Base-by-base conservation (phyloP, 768 basidiomycete genomes). In the Panaeolus cyanescens region DNA sequence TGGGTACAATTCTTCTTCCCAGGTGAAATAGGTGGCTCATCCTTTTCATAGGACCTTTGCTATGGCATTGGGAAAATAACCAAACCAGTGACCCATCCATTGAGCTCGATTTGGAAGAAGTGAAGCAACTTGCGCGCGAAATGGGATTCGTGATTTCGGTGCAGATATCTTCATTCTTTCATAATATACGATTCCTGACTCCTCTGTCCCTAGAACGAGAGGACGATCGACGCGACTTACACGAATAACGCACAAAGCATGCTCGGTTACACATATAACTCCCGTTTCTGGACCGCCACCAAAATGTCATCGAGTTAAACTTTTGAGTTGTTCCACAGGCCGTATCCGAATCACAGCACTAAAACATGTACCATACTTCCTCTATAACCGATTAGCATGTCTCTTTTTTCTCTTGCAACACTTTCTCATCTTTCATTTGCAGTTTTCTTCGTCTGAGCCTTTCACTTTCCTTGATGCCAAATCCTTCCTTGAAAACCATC, bases 61-160 rank as follows among this genome's bases (percentile, higher is more conserved):
- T 98, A n/a, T 99, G 96, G 96, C 96, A 99, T 71, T 98, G 89
- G 74, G 96, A 98, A 70, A 96, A 96, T 74, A 95, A 93, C 69
- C 81, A 72, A 58, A 85, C 86, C 39, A 86, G 87, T 64, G 93
- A 96, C 64, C 82, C 87, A 0, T 94, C 92, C 1, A 82, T 99
- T 33, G 96, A 98, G 74, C 80, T 98, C 17, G 90, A 89, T 67
- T 75, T 98, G n/a, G 91, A 93, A 61, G 95, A 98, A 69, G 83
- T 97, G 34, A 96, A 95, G 70, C 73, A 74, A 0, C 81, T 98
- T 5, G 89, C 87, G 2, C 79, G 80, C 22, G 76, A 77, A 53
- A 84, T 97, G 10, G 95, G 96, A 0, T 96, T 99, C 65, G 87
- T 88, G 64, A 77, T 98, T 59, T 83, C 84, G 36, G 95, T 95